These are phyloP conservation scores for Gracilariopsis chorda DNA, from an alignment of 23 red algal genomes.

Conservation along the genomic window DNA sequence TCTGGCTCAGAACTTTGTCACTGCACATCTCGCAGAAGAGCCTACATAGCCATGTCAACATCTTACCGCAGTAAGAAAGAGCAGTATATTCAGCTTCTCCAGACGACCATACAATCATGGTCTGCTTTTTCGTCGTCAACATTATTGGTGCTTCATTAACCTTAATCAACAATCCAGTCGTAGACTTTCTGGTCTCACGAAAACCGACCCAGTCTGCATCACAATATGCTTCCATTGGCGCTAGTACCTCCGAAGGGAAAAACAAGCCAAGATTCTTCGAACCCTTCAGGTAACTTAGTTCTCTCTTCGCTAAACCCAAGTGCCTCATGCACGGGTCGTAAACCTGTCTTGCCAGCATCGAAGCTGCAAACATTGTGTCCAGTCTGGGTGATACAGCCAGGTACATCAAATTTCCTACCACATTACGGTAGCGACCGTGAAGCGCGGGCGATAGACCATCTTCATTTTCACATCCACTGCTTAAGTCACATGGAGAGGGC, in stretches of 20 bases:
- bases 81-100: neutral
- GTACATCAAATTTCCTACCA: neutral
- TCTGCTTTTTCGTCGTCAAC: neutral
- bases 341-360: neutral
- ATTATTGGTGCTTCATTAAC: neutral
- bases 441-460: neutral
- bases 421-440: too few species aligned
- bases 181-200: neutral
- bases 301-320: neutral
- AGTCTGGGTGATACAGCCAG: neutral
- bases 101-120: neutral
- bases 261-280: neutral
- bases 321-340: neutral
- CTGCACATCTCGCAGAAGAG: neutral
- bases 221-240: neutral
- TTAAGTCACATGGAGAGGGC: neutral
- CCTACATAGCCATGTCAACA: neutral
- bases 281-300: conserved; percentile 28
- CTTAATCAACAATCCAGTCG: neutral
- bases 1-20: neutral
- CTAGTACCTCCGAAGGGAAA: neutral
- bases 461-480: neutral
- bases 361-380: neutral
- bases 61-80: neutral
- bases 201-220: neutral